Evolutionary conservation across 2,329 filamentous ascomycete species (phyloP).

Genomic region (Chalaropsis thielavioides): DNA sequence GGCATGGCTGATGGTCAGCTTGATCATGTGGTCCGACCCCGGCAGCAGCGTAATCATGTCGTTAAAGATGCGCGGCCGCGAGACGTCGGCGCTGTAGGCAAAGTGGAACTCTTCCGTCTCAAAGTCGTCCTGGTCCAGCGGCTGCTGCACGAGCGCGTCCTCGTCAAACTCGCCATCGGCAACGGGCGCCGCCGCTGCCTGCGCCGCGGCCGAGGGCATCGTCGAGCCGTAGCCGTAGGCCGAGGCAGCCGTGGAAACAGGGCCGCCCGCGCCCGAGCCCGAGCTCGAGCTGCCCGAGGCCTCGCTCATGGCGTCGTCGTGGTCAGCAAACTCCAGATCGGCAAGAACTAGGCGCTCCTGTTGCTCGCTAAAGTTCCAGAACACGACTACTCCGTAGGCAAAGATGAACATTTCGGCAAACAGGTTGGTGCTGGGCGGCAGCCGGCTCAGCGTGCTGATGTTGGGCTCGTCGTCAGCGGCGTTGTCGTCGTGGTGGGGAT

Average conservation of each 20-base stretch:
- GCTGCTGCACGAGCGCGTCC: conserved; percentile 51
- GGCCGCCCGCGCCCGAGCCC: background rate
- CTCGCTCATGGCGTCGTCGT: conserved; percentile 41
- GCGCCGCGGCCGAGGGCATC: background rate
- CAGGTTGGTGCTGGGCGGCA: conserved; percentile 56
- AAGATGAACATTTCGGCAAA: conserved; percentile 96
- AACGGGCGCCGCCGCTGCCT: background rate
- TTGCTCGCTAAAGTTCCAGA: conserved; percentile 95
- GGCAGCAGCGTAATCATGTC: conserved; percentile 97
- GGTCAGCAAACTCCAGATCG: conserved; percentile 77
- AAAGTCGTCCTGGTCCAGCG: conserved; percentile 76
- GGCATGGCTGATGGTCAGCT: conserved; percentile 90
- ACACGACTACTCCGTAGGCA: conserved; percentile 91
- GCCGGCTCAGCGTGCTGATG: conserved; percentile 31
- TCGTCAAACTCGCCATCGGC: conserved; percentile 13
- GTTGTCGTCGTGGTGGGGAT: conserved; percentile 1
- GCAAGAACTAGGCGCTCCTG: conserved; percentile 95
- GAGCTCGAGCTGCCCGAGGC: background rate
- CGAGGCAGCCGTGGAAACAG: background rate
- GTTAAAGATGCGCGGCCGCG: conserved; percentile 86
- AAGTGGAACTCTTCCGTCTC: conserved; percentile 99
- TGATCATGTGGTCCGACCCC: conserved; percentile 92
- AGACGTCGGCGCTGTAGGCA: conserved; percentile 78
- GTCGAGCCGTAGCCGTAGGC: background rate
- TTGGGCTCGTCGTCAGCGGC: conserved; percentile 18